phyloP scores from a whole-genome alignment of 495 filamentous ascomycete genomes.

The Annulohypoxylon bovei region DNA sequence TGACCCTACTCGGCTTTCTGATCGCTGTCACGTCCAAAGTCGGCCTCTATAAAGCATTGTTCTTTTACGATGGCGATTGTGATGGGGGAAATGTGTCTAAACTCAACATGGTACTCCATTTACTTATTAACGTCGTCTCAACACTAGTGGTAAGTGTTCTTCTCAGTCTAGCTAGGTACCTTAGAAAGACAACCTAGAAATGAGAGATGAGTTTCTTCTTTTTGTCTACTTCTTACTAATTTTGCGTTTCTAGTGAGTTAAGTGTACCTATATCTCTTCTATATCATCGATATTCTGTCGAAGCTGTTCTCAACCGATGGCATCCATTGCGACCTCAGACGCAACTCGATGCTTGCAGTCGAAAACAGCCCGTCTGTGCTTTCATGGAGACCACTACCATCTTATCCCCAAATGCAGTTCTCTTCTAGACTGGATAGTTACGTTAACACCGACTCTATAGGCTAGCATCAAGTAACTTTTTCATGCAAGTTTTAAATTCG shows the following conservation, averaged over 20 bases:
- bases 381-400: too few species aligned
- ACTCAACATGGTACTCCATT: slow-evolving; percentile 34
- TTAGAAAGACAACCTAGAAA: neutral
- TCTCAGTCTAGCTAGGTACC: neutral
- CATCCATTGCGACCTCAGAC: neutral
- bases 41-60: slow-evolving; percentile 17
- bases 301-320: neutral
- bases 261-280: neutral
- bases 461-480: slow-evolving; percentile 49
- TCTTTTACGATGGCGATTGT: slow-evolving; percentile 33
- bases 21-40: slow-evolving; percentile 15
- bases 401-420: neutral
- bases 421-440: neutral
- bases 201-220: neutral
- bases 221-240: neutral
- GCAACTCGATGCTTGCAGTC: neutral
- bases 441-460: slow-evolving; percentile 9
- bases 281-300: neutral
- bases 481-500: slow-evolving; percentile 54
- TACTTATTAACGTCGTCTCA: slow-evolving; percentile 38
- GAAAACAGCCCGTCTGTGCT: too few species aligned
- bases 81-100: slow-evolving; percentile 19
- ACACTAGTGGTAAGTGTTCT: slow-evolving; percentile 39
- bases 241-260: neutral
- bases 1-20: slow-evolving; percentile 12